Evolutionary conservation across 305 asterid genomes (phyloP).

Genomic region (Striga hermonthica): DNA sequence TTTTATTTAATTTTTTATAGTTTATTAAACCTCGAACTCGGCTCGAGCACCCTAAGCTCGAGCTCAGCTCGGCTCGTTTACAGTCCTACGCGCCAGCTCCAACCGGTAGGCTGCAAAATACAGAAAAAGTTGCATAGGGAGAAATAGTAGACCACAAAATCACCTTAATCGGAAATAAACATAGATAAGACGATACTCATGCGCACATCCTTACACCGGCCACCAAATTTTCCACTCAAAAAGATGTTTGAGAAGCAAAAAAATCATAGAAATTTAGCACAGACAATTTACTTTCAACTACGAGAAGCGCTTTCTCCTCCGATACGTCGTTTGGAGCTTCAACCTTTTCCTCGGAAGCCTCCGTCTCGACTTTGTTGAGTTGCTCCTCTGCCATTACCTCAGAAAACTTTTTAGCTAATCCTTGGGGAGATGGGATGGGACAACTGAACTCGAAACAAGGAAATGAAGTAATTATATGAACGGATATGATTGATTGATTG

Average conservation of each 20-base stretch:
- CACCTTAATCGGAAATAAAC: background rate
- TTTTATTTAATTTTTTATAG: too few species aligned
- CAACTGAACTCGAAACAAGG: too few species aligned
- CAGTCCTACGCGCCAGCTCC: too few species aligned
- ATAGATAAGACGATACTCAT: background rate
- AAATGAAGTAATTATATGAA: background rate
- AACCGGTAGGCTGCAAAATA: background rate
- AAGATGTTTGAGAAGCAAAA: too few species aligned
- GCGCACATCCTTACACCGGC: background rate
- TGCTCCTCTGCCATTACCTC: constrained; percentile 60
- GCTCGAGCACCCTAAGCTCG: too few species aligned
- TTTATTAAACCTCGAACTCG: too few species aligned
- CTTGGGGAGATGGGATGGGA: constrained; percentile 25
- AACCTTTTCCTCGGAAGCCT: constrained; percentile 24
- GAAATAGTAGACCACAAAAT: background rate
- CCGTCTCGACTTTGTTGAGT: constrained; percentile 46
- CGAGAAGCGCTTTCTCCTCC: constrained; percentile 46
- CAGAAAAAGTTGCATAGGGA: background rate
- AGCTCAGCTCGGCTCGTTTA: too few species aligned
- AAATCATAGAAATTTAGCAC: background rate
- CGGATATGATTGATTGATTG: background rate
- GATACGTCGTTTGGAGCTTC: constrained; percentile 33
- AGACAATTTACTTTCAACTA: constrained; percentile 39
- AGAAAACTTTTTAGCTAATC: constrained; percentile 47
- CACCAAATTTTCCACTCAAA: background rate